Conservation (phyloP, 495 filamentous ascomycete genomes). For the Cairneyella variabilis region DNA sequence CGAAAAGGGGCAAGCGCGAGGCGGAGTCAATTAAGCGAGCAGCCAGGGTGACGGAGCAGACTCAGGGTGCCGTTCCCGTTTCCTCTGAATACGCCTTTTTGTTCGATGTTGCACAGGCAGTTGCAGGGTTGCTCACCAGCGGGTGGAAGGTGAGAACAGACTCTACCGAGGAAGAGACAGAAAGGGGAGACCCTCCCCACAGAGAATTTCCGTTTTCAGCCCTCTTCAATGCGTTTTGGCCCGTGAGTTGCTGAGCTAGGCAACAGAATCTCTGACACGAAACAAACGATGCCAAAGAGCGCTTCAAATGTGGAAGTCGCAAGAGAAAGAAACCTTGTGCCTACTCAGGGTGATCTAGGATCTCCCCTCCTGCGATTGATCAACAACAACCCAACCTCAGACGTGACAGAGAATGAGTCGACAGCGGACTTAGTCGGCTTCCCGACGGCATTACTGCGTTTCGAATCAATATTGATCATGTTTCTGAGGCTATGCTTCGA, state of each 20-base stretch:
- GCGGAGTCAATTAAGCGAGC: constrained; percentile 1
- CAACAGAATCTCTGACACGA: neutral
- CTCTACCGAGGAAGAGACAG: too few relatives aligned
- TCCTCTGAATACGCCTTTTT: too few relatives aligned
- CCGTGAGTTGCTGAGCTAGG: neutral
- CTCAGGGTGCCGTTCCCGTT: neutral
- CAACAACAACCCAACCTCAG: neutral
- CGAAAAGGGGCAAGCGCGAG: constrained; percentile 1
- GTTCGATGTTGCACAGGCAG: neutral
- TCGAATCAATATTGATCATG: too few relatives aligned
- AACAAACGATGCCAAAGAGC: neutral
- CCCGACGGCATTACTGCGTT: too few relatives aligned
- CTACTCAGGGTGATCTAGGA: neutral
- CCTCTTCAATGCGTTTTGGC: neutral
- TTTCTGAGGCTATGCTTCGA: too few relatives aligned
- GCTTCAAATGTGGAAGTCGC: neutral
- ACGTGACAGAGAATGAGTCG: neutral
- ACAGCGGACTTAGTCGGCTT: too few relatives aligned
- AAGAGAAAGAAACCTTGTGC: neutral
- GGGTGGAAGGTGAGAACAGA: neutral
- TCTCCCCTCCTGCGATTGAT: neutral
- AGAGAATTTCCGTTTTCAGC: neutral
- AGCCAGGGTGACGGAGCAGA: neutral
- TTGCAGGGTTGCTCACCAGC: neutral
- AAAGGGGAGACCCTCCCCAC: neutral